phyloP scores from a whole-genome alignment of 805 yeast species.

The Diddensiella santjacobensis region DNA sequence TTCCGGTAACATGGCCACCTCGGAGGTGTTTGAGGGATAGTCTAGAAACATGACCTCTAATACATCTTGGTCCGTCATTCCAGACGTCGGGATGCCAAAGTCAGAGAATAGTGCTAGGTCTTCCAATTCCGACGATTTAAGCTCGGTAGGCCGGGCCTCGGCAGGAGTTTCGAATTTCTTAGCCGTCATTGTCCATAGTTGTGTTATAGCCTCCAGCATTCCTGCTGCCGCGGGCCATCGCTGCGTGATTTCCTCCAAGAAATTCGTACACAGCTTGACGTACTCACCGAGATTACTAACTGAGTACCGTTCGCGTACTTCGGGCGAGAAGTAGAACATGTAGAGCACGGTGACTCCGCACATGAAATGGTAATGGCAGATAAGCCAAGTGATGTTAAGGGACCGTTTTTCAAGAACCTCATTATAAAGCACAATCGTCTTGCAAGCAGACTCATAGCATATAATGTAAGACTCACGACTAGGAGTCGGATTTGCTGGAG shows the following conservation, averaged over 20 bases:
- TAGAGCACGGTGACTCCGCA: constrained; percentile 14
- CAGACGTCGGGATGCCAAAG: constrained; percentile 2
- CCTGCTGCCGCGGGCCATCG: constrained; percentile 17
- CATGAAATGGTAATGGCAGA: constrained; percentile 13
- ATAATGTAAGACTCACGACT: constrained; percentile 9
- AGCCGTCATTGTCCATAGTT: constrained; percentile 8
- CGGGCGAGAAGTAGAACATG: constrained; percentile 11
- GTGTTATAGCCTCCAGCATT: constrained; percentile 12
- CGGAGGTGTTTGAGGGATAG: constrained; percentile 4
- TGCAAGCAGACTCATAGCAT: constrained; percentile 13
- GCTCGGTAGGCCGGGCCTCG: background rate
- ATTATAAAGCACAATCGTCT: constrained; percentile 8
- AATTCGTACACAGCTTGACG: constrained; percentile 10
- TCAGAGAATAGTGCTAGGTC: constrained; percentile 2
- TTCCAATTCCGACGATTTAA: background rate
- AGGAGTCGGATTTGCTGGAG: constrained; percentile 14
- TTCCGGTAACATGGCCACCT: background rate
- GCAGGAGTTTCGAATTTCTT: constrained; percentile 9
- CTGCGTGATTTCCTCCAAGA: constrained; percentile 8
- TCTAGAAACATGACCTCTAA: constrained; percentile 13
- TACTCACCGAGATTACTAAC: constrained; percentile 3
- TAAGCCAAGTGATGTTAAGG: constrained; percentile 13
- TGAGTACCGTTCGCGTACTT: constrained; percentile 12
- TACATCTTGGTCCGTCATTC: constrained; percentile 13
- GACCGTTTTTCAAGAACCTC: constrained; percentile 8